phyloP scores from a whole-genome alignment of 176 grass and related monocot species.

The Musa beccarii region DNA sequence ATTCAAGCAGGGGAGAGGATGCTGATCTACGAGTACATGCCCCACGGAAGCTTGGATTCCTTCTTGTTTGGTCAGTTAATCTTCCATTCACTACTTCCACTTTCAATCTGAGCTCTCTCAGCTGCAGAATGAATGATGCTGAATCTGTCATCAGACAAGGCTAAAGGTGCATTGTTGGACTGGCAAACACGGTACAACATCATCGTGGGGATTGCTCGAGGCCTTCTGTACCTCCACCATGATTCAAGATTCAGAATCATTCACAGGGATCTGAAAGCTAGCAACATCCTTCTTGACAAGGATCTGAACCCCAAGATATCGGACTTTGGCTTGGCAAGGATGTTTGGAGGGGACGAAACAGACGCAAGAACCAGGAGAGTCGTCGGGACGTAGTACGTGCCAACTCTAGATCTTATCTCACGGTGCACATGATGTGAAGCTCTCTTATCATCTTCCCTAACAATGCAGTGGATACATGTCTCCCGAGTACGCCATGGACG shows the following conservation, averaged over 20 bases:
- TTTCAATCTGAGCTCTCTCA: slow-evolving; percentile 64
- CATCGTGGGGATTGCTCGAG: neutral
- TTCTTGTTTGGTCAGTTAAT: neutral
- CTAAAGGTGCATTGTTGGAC: neutral
- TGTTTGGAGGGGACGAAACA: neutral
- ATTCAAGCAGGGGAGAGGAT: neutral
- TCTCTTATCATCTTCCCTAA: neutral
- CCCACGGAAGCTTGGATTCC: neutral
- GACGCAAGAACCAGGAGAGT: neutral
- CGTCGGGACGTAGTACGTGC: neutral
- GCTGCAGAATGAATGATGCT: neutral
- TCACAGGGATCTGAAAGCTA: neutral
- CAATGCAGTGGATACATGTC: neutral
- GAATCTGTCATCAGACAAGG: neutral
- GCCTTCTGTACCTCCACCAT: neutral
- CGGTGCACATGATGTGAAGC: too few species aligned
- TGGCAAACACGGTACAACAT: neutral
- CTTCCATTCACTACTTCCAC: neutral
- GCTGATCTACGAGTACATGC: slow-evolving; percentile 5
- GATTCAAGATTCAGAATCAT: neutral
- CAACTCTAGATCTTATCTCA: neutral
- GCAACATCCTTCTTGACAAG: neutral
- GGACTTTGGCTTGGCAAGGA: neutral
- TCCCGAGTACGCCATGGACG: neutral
- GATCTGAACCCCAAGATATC: neutral